These are phyloP conservation scores for Candida tammaniensis DNA, from an alignment of 805 yeast genomes.

Conservation along the genomic window DNA sequence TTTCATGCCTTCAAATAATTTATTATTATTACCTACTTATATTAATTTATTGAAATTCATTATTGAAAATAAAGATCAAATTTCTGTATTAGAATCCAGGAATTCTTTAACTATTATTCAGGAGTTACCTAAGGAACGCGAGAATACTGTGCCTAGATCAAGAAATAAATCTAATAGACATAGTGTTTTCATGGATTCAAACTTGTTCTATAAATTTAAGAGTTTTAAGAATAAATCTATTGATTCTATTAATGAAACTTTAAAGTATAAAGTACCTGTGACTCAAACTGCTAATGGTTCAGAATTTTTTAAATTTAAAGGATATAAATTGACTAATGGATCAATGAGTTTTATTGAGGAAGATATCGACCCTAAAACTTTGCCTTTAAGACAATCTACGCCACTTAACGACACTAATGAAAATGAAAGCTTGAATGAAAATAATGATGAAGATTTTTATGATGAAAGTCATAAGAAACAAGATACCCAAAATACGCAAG, in stretches of 20 bases:
- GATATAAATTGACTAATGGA: conserved; percentile 10
- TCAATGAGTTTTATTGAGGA: conserved; percentile 8
- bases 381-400: conserved; percentile 2
- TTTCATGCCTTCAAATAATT: conserved; percentile 17
- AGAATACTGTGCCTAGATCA: not conserved
- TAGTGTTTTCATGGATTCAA: conserved; percentile 2
- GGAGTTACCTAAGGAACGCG: too few species aligned
- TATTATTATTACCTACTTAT: conserved; percentile 14
- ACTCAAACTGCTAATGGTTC: conserved; percentile 1
- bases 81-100: not conserved
- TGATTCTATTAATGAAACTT: conserved; percentile 14
- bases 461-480: too few species aligned
- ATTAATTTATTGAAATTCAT: conserved; percentile 18
- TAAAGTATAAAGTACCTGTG: conserved; percentile 2
- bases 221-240: conserved; percentile 14
- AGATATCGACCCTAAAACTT: conserved; percentile 5
- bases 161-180: not conserved
- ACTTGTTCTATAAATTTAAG: conserved; percentile 11
- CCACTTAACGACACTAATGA: too few species aligned
- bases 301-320: conserved; percentile 5
- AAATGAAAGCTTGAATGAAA: too few species aligned
- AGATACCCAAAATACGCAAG: too few species aligned
- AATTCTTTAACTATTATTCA: too few species aligned
- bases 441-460: too few species aligned
- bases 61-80: conserved; percentile 13